phyloP scores from a whole-genome alignment of 495 filamentous ascomycete species.

The Chaetomidium leptoderma region DNA sequence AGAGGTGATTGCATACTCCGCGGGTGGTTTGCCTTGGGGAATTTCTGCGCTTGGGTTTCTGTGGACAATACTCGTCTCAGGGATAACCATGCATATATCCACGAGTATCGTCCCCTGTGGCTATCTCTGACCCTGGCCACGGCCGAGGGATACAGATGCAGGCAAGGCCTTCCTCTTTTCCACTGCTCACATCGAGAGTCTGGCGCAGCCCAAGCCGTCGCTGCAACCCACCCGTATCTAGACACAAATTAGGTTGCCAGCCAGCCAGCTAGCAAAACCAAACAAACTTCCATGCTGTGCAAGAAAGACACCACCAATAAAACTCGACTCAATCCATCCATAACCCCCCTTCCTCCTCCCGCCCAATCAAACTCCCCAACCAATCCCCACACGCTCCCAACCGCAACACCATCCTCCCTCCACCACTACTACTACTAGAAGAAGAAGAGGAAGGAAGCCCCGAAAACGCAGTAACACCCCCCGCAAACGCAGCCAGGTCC shows the following conservation, averaged over 20 bases:
- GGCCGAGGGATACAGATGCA: too few species aligned
- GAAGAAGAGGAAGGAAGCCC: too few species aligned
- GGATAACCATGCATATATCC: too few species aligned
- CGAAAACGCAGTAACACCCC: background rate
- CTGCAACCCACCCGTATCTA: background rate
- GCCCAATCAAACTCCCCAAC: slow-evolving; percentile 42
- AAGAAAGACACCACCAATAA: background rate
- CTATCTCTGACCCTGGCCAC: too few species aligned
- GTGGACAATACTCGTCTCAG: too few species aligned
- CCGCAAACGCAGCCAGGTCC: slow-evolving; percentile 52
- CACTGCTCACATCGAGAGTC: background rate
- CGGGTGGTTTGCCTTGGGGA: background rate
- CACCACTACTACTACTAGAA: slow-evolving; percentile 37
- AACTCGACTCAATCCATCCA: slow-evolving; percentile 24
- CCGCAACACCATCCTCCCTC: slow-evolving; percentile 31
- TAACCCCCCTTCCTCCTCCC: slow-evolving; percentile 34
- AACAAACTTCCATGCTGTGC: background rate
- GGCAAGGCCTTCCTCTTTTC: too few species aligned
- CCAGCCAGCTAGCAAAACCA: background rate
- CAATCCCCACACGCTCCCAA: slow-evolving; percentile 44
- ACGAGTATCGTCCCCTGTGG: too few species aligned
- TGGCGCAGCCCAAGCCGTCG: background rate
- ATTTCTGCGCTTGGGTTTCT: background rate
- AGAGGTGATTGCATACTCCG: background rate
- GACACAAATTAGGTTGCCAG: background rate